Evolutionary conservation across 768 basidiomycete genomes (phyloP), one percentile per base, ranked within the genome.

Genomic region (Mrakia hoshinonis): DNA sequence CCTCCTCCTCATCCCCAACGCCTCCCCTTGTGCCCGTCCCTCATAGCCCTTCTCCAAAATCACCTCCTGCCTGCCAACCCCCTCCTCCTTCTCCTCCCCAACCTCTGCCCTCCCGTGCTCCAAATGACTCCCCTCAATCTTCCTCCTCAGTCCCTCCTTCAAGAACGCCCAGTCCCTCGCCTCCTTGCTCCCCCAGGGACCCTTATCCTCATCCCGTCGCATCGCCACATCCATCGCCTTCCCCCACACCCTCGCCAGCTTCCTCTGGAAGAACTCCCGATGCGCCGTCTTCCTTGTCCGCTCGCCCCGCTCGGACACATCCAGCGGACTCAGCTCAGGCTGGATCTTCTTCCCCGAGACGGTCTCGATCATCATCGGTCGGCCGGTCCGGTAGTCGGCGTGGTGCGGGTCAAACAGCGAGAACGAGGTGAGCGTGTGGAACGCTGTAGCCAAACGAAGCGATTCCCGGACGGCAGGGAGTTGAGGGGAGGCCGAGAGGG

Each of bases 51-150:
- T 38, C 36, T 61, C 58, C 7, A 43, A 6, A 6, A 43, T 15
- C 12, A 61, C 36, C 4, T 61, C 58, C 58, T 18, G 31, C 34
- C 11, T 51, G 11, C 20, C 49, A 5, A 39, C 34, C 5, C 36
- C 58, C 18, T 36, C 31, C 36, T 36, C 34, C 22, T 36, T 36
- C 26, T 36, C 58, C 9, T 31, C 58, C 31, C 22, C 22, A 1
- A 2, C 1, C 11, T 31, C 58, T 22, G 22, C 58, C n/a, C 58
- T 36, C n/a, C 31, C 1, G 0, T 36, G 18, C 36, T 61, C 58
- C 58, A 61, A n/a, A 61, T 61, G 58, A 61, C 58, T 61, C 4
- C 58, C 58, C 36, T 61, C 58, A 9, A 61, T 36, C 58, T 61
- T 61, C 58, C 22, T 39, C 34, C 58, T 61, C 58, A 61, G 18